Evolutionary conservation across 2,329 filamentous ascomycete species (phyloP).

Genomic region (Catunica adiposa): DNA sequence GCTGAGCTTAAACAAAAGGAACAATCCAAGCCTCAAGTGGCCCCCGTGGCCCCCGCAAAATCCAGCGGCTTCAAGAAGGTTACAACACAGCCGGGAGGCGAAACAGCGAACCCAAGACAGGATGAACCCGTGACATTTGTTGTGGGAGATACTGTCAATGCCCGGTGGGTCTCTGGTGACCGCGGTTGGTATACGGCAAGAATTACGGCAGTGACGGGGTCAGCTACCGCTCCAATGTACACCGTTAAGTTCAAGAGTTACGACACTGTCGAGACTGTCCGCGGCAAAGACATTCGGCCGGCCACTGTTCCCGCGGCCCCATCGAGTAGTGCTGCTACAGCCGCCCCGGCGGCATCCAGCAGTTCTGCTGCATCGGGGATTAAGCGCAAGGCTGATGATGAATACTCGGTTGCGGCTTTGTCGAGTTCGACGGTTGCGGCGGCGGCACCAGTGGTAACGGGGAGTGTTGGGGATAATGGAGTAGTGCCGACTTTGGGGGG

Average conservation of each 20-base stretch:
- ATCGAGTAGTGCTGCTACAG: too few species aligned
- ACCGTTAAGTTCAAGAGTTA: slow-evolving; percentile 92
- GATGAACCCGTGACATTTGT: slow-evolving; percentile 49
- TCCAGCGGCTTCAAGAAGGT: slow-evolving; percentile 21
- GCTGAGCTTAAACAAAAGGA: slow-evolving; percentile 49
- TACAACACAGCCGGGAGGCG: not conserved
- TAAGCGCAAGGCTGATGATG: slow-evolving; percentile 73
- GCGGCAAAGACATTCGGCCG: slow-evolving; percentile 70
- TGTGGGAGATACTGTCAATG: slow-evolving; percentile 79
- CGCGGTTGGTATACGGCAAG: slow-evolving; percentile 80
- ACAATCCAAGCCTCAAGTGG: slow-evolving; percentile 27
- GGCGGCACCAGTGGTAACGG: slow-evolving; percentile 29
- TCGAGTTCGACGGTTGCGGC: slow-evolving; percentile 14
- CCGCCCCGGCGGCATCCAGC: too few species aligned
- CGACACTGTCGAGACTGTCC: slow-evolving; percentile 64
- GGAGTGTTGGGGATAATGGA: slow-evolving; percentile 32
- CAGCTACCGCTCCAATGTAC: slow-evolving; percentile 78
- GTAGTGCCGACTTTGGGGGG: slow-evolving; percentile 19
- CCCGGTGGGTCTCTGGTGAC: slow-evolving; percentile 82
- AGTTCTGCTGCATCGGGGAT: slow-evolving; percentile 16
- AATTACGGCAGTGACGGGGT: slow-evolving; percentile 87
- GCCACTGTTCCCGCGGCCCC: slow-evolving; percentile 40
- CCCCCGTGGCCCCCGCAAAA: slow-evolving; percentile 29
- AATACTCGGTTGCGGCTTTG: not conserved
- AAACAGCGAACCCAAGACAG: slow-evolving; percentile 21